A percentile compares a stretch with the other conserved stretches of the same genome.
phyloP scores from a whole-genome alignment of 2,329 filamentous ascomycete genomes.

The Exophiala sp. region DNA sequence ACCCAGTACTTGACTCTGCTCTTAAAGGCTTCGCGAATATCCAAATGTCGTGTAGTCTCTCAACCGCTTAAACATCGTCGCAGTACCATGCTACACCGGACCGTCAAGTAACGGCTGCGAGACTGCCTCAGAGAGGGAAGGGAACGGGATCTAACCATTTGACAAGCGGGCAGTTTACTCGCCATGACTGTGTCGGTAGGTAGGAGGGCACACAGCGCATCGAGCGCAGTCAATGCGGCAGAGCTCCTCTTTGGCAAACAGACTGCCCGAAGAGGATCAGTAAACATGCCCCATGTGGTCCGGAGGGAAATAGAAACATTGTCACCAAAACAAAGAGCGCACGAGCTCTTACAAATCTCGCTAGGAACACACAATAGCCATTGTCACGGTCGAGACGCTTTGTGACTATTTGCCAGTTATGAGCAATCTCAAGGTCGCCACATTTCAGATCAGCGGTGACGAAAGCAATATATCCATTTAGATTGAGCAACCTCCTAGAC shows the following conservation, averaged over 20 bases:
- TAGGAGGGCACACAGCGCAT: not conserved
- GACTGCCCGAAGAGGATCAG: not conserved
- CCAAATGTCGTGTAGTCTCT: no score
- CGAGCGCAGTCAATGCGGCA: conserved; percentile 2
- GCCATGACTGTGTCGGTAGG: not conserved
- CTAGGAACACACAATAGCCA: not conserved
- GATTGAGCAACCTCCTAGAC: conserved; percentile 15
- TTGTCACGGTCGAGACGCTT: not conserved
- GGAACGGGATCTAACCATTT: not conserved
- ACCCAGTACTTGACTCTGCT: no score
- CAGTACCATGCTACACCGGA: not conserved
- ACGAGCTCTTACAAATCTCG: not conserved
- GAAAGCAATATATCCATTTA: conserved; percentile 5
- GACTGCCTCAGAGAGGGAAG: not conserved
- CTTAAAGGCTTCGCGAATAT: no score
- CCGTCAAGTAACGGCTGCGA: not conserved
- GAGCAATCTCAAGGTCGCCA: conserved; percentile 1
- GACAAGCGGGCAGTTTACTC: not conserved
- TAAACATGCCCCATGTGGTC: not conserved
- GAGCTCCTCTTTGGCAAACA: conserved; percentile 4
- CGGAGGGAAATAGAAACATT: not conserved
- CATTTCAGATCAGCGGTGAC: not conserved
- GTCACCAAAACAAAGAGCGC: not conserved
- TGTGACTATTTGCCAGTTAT: not conserved
- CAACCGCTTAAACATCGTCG: no score